Evolutionary conservation across 208 protist genomes (phyloP).

Genomic region (Crithidia fasciculata): DNA sequence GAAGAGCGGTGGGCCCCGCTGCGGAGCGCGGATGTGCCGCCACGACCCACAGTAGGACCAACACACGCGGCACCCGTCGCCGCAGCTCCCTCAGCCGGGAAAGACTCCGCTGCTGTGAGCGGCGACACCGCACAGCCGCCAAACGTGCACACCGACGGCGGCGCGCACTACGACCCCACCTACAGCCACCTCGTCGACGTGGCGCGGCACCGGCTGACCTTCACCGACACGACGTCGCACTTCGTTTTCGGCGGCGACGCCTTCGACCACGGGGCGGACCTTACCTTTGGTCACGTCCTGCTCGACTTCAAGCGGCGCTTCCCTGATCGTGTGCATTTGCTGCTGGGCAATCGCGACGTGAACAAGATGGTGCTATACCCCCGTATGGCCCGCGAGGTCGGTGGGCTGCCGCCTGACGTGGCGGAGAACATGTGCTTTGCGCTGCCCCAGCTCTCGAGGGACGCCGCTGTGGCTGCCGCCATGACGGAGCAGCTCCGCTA

Average conservation of each 20-base stretch:
- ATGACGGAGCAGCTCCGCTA: slow-evolving; percentile 26
- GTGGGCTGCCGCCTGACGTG: slow-evolving; percentile 22
- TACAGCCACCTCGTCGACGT: slow-evolving; percentile 29
- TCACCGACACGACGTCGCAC: slow-evolving; percentile 53
- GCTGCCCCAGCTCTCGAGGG: slow-evolving; percentile 10
- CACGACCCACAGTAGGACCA: background rate
- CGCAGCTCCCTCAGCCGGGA: background rate
- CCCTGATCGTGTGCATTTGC: slow-evolving; percentile 81
- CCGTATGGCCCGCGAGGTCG: slow-evolving; percentile 32
- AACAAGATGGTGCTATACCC: slow-evolving; percentile 89
- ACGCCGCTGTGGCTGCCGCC: background rate
- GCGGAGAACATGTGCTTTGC: slow-evolving; percentile 38
- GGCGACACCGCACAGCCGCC: background rate
- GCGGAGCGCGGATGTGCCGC: slow-evolving; percentile 3
- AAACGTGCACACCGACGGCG: background rate
- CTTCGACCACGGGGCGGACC: slow-evolving; percentile 86
- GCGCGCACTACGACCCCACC: background rate
- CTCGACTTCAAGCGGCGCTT: slow-evolving; percentile 79
- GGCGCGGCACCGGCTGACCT: slow-evolving; percentile 35
- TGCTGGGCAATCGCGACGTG: slow-evolving; percentile 91
- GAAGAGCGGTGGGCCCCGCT: slow-evolving; percentile 5
- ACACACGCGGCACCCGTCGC: background rate
- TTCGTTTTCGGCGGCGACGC: slow-evolving; percentile 92
- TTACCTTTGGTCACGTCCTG: slow-evolving; percentile 63
- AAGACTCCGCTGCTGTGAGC: background rate